These are phyloP conservation scores for Protoeuglena noctilucae DNA, from an alignment of 139 green algal genomes.

Conservation along the genomic window DNA sequence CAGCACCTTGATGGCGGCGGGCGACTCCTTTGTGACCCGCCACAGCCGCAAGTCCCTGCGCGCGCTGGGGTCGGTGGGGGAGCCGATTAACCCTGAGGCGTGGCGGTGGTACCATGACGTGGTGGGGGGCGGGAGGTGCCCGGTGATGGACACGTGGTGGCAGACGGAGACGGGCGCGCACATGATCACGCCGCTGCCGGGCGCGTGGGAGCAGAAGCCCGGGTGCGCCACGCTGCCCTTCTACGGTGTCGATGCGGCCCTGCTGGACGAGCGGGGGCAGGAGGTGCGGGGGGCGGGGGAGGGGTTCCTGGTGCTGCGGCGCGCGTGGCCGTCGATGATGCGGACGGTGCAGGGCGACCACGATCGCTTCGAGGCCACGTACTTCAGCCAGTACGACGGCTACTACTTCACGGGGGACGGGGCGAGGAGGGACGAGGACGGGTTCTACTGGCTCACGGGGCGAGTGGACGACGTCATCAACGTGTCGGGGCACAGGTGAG, in stretches of 20 bases:
- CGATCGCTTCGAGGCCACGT: slow-evolving; percentile 78
- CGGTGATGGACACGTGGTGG: slow-evolving; percentile 94
- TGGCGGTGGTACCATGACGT: slow-evolving; percentile 82
- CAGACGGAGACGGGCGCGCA: slow-evolving; percentile 86
- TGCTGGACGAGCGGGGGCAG: slow-evolving; percentile 71
- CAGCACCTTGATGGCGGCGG: slow-evolving; percentile 69
- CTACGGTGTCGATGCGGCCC: slow-evolving; percentile 80
- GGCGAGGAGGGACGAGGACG: slow-evolving; percentile 34
- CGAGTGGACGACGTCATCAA: slow-evolving; percentile 95
- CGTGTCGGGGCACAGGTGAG: slow-evolving; percentile 78
- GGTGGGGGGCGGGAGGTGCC: slow-evolving; percentile 40
- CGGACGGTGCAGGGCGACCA: slow-evolving; percentile 80
- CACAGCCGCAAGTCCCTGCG: slow-evolving; percentile 36
- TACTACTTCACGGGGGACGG: slow-evolving; percentile 70
- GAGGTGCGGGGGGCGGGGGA: slow-evolving; percentile 25
- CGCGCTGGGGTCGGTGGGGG: slow-evolving; percentile 84
- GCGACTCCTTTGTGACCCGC: slow-evolving; percentile 49
- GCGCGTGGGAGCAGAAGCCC: slow-evolving; percentile 57
- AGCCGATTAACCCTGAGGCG: slow-evolving; percentile 96
- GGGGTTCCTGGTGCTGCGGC: slow-evolving; percentile 45
- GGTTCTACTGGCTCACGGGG: slow-evolving; percentile 65
- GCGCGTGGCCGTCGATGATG: slow-evolving; percentile 73
- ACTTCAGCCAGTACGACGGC: slow-evolving; percentile 77
- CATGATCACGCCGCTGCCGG: slow-evolving; percentile 79
- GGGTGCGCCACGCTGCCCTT: slow-evolving; percentile 80